A percentile compares a stretch with the other conserved stretches of the same genome.
These are phyloP conservation scores for Leccinum arenicola DNA, from an alignment of 768 basidiomycete species.

Conservation along the genomic window DNA sequence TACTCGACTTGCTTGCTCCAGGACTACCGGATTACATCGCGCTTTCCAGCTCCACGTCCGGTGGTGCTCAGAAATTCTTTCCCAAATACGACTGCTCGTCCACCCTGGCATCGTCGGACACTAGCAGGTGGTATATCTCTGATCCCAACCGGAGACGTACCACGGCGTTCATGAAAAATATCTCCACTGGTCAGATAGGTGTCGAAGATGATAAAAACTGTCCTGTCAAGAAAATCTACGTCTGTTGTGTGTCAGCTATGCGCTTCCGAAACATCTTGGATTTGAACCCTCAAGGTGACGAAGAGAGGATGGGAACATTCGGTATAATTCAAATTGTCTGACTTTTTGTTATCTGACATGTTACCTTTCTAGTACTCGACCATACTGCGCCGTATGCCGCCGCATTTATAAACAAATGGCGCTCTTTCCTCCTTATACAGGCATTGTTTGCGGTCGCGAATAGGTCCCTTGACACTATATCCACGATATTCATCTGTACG, in stretches of 20 bases:
- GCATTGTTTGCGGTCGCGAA: background rate
- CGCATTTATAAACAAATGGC: background rate
- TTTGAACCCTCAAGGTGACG: no score
- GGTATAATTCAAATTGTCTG: background rate
- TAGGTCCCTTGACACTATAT: background rate
- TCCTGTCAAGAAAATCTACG: no score
- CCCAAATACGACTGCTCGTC: no score
- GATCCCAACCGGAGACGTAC: constrained; percentile 5
- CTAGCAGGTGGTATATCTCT: no score
- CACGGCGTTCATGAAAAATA: background rate
- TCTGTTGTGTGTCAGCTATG: no score
- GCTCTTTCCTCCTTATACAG: background rate
- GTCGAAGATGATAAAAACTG: background rate
- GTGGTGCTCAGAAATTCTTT: no score
- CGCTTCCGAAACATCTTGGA: no score
- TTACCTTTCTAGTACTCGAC: background rate
- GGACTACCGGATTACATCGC: constrained; percentile 21
- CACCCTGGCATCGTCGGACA: background rate
- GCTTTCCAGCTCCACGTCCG: constrained; percentile 1
- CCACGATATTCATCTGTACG: background rate
- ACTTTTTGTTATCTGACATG: background rate
- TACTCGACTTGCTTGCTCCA: background rate
- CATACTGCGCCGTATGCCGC: background rate
- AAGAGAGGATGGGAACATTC: background rate
- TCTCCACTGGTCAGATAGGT: background rate